Evolutionary conservation across 2,329 filamentous ascomycete genomes (phyloP), one percentile per base, ranked within the genome.

Genomic region (Hypoxylon sp.): DNA sequence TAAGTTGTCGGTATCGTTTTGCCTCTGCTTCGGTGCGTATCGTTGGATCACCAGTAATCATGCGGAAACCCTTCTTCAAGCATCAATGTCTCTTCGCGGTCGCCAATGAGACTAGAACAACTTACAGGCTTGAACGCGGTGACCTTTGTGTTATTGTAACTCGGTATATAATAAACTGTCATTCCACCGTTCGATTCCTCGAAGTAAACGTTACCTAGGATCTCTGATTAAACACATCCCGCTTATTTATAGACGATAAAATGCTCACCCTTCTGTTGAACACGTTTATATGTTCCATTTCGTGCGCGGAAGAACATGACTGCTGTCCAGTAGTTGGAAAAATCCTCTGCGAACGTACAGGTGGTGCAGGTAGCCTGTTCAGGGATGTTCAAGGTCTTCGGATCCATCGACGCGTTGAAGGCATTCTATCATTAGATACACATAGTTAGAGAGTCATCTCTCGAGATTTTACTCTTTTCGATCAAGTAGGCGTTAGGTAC

Each of bases 321-420:
- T 8, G 80, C 80, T 0, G 80, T 82, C 80, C 79, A 82, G 75
- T 82, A 82, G 72, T 83, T 82, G 64, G 76, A 80, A 63, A 80
- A 76, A 65, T 82, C 81, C 29, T 83, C 79, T n/a, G 76, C 77
- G 52, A 82, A 81, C n/a, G 78, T 79, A 72, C 81, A 83, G 1
- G 76, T 82, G 1, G 82, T 83, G 75, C 82, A 83, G 10, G 77
- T 80, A 2, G 81, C 75, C 6, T 66, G 13, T 35, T 72, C 65
- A 15, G 76, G 74, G 32, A 79, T 74, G 48, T 79, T 77, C 4
- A 75, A 58, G 5, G 8, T 66, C 32, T 61, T 51, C 2, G 73
- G 74, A 35, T 57, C 53, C 76, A 80, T 79, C 35, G 72, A 73
- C 2, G 73, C 71, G 54, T 75, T 77, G 71, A 80, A 80, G 24